Evolutionary conservation across 192 early-diverging fungal species (phyloP), one percentile per base, ranked within the genome.

Genomic region (Spizellomyces punctatus): DNA sequence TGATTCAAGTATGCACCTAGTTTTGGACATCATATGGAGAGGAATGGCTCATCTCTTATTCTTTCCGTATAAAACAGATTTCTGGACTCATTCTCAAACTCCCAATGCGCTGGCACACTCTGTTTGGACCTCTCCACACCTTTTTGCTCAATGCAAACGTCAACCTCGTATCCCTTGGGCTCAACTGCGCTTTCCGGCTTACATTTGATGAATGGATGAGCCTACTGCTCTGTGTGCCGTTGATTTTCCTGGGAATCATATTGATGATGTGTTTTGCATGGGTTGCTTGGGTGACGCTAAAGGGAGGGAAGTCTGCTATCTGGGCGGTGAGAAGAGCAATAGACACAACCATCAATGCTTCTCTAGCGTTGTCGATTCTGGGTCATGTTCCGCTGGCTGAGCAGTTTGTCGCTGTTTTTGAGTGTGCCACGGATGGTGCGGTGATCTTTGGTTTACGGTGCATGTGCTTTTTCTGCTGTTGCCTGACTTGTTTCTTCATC

Each of bases 371-470:
- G n/a, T 41, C 58, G 12, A 42, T 67, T 12, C 12, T 74, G 17
- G 72, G 56, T 8, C 72, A 74, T 60, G 67, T 74, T 1, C 72
- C 72, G 1, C 46, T 74, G 45, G 49, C 72, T 5, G 65, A 74
- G 46, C 64, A 74, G 65, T 74, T 74, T 60, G 72, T 74, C 6
- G 55, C 41, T 12, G 64, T 67, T 14, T 74, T 74, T 47, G 64
- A 74, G 56, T 74, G 72, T 36, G 72, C 65, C 14, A 74, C 72
- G 17, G 72, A 74, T 41, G 69, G 67, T 69, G 45, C 27, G 56
- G 59, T 2, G 59, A 61, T 12, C 59, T 61, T 61, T 61, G 19
- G 10, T 21, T 36, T 36, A 3, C 27, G 27, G 3, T 36, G 27
- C 1, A 3, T 36, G 0, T 36, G 27, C 27, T 36, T 36, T 36